phyloP scores from a whole-genome alignment of 768 basidiomycete species.

The Amanita thiersii region DNA sequence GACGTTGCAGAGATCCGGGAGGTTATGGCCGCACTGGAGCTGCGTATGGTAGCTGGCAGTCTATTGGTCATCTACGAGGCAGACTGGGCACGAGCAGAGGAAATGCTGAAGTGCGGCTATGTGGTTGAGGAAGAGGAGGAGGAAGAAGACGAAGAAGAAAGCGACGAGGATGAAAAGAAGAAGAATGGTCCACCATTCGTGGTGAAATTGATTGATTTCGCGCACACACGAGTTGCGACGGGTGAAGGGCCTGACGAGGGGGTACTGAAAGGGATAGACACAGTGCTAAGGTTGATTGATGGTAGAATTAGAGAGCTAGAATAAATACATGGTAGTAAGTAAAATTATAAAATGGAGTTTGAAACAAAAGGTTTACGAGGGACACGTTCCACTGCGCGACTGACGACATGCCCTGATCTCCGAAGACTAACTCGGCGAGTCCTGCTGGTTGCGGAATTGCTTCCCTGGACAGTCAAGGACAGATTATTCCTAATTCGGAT shows the following conservation, averaged over 20 bases:
- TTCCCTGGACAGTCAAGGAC: conserved; percentile 84
- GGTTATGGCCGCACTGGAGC: conserved; percentile 44
- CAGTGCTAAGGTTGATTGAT: conserved; percentile 7
- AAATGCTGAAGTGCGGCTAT: conserved; percentile 27
- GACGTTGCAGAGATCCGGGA: conserved; percentile 44
- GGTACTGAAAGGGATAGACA: conserved; percentile 15
- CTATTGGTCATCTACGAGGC: conserved; percentile 72
- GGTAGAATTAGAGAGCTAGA: conserved; percentile 16
- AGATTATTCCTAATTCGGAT: conserved; percentile 71
- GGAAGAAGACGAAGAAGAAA: conserved; percentile 26
- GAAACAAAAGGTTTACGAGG: conserved; percentile 72
- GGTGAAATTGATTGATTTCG: conserved; percentile 90
- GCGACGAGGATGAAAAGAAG: conserved; percentile 28
- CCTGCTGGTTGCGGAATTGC: conserved; percentile 88
- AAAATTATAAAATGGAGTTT: not conserved
- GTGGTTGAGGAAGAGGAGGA: conserved; percentile 23
- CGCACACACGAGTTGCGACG: conserved; percentile 64
- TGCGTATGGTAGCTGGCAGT: conserved; percentile 79
- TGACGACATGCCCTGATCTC: conserved; percentile 83
- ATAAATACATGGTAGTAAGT: not conserved
- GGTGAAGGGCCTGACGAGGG: conserved; percentile 77
- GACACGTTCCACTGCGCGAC: conserved; percentile 76
- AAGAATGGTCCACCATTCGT: conserved; percentile 43
- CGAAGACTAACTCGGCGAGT: conserved; percentile 87
- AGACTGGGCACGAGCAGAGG: conserved; percentile 34